Evolutionary conservation across 2,329 filamentous ascomycete genomes (phyloP), one percentile per base, ranked within the genome.

Genomic region (Cryphonectria japonica): DNA sequence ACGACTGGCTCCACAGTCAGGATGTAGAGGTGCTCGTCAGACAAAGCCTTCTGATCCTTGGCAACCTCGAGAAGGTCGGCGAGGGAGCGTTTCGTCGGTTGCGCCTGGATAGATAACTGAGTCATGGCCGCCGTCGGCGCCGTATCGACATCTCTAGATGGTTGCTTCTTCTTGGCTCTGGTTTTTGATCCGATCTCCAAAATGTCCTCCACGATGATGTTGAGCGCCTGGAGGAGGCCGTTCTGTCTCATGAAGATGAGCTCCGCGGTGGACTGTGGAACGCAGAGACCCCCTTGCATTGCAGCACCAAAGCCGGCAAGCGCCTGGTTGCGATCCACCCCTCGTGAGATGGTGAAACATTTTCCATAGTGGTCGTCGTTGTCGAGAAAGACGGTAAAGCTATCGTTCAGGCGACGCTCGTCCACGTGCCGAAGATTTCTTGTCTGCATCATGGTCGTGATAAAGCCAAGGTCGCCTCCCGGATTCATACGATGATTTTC

Each of bases 181-280:
- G 75, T 76, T 2, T 76, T 76, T 0, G 82, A 82, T 3, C 79
- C 81, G 52, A 76, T 71, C 0, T 83, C 78, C 0, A 86, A 76
- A 41, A 86, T 82, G 54, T 82, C 79, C 0, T 83, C 81, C 5
- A 86, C 75, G 1, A 84, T 74, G n/a, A 83, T 78, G 69, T 81
- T 82, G 41, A 86, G 80, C 7, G 22, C 14, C 64, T 82, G 79
- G 0, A 85, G 57, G 0, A 84, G 66, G 4, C 73, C 75, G 1
- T 74, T 57, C 69, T 86, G 84, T 71, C 84, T 79, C 54, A 73
- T 41, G 1, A 86, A 71, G 16, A 87, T 76, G 0, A 85, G 74
- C 46, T 80, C 76, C 16, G 81, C 80, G 0, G 71, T 72, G 0
- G 75, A 70, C 26, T 77, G 75, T 0, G 80, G 79, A 14, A 82